Evolutionary conservation across 2,329 filamentous ascomycete genomes (phyloP), one percentile per base, ranked within the genome.

Genomic region (Sporothrix pseudoabietina): DNA sequence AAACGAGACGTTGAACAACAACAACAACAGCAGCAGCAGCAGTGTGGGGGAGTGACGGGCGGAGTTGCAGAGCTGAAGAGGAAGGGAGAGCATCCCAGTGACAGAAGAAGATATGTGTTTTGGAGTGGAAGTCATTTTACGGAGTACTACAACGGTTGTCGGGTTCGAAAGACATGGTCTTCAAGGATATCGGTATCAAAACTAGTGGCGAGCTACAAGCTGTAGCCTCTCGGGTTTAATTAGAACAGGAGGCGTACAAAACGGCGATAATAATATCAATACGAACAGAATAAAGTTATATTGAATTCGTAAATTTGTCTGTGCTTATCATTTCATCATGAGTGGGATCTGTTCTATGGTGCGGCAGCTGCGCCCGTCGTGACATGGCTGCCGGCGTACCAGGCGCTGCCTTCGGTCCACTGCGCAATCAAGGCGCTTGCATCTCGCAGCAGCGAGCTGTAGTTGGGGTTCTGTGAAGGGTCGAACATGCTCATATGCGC

Each of bases 401-500:
- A 93, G 3, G 88, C 86, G 68, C 88, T 89, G 72, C 87, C 89
- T 63, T 82, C 83, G 4, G 86, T 81, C 92, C 92, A 95, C 54
- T 84, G 82, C 4, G 87, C 85, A 71, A 96, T 87, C 78, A 91
- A 81, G 75, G 87, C 86, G 75, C 88, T 89, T 4, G 92, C 91
- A 72, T 89, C 85, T 69, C 89, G 85, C n/a, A 88, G 83, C 80
- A 96, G 85, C 72, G 84, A 85, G 75, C 88, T 87, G 78, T 94
- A 95, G 0, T 89, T 91, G 1, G 92, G 91, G 77, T 96, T 95
- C 61, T 90, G 86, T 74, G 85, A 86, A 0, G 89, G 85, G 71
- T 90, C 90, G 77, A 96, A 96, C 92, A 96, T 92, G 73, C 82
- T 84, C 85, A 91, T 93, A 81, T 98, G 96, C 39, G 95, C 95